phyloP scores from a whole-genome alignment of 2,329 filamentous ascomycete species.

The Teratosphaeria epicoccoides region DNA sequence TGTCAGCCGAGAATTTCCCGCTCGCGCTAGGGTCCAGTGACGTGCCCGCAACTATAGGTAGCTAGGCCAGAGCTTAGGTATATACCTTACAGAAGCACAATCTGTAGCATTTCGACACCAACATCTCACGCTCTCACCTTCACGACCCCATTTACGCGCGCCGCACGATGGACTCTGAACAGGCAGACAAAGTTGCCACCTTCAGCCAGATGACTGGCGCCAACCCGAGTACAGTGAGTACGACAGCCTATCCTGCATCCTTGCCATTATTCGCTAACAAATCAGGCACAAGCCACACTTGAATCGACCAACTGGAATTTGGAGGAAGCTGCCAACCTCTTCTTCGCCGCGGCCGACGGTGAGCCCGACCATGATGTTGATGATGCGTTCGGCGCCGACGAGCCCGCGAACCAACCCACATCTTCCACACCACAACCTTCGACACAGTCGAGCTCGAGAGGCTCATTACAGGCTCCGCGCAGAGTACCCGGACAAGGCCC shows the following conservation, averaged over 20 bases:
- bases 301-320: slow-evolving; percentile 36
- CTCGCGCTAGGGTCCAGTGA: neutral
- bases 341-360: slow-evolving; percentile 32
- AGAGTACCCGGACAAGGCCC: slow-evolving; percentile 13
- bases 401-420: slow-evolving; percentile 5
- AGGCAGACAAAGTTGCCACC: slow-evolving; percentile 25
- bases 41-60: too few relatives aligned
- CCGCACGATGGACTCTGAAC: slow-evolving; percentile 19
- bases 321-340: slow-evolving; percentile 34
- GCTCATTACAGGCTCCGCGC: slow-evolving; percentile 2
- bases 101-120: too few relatives aligned
- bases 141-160: neutral
- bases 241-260: neutral
- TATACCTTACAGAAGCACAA: too few relatives aligned
- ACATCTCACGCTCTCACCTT: neutral
- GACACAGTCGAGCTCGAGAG: slow-evolving; percentile 12
- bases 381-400: slow-evolving; percentile 19
- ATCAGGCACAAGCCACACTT: slow-evolving; percentile 35
- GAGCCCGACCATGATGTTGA: slow-evolving; percentile 28
- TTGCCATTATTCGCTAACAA: neutral
- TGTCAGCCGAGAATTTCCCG: too few relatives aligned
- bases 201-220: slow-evolving; percentile 29
- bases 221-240: slow-evolving; percentile 23
- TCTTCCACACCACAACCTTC: slow-evolving; percentile 13
- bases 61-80: too few relatives aligned